phyloP scores from a whole-genome alignment of 306 rosid genomes.

The Quercus parvula region DNA sequence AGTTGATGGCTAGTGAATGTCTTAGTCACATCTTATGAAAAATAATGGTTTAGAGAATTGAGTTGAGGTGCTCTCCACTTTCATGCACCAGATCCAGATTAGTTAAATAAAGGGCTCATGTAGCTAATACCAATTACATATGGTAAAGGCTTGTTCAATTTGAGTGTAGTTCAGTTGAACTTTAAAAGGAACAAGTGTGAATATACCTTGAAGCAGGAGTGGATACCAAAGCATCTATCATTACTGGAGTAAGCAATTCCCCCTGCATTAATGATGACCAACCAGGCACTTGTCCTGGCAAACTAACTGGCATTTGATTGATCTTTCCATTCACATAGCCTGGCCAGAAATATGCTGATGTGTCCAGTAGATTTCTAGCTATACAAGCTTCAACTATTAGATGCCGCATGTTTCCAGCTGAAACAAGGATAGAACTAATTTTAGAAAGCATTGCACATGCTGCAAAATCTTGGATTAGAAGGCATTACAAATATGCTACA shows the following conservation, averaged over 20 bases:
- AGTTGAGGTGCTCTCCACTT: background rate
- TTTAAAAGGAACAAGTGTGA: background rate
- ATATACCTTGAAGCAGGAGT: conserved; percentile 92
- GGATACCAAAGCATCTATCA: conserved; percentile 72
- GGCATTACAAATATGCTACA: background rate
- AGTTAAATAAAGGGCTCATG: background rate
- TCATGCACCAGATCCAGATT: background rate
- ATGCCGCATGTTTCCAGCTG: conserved; percentile 98
- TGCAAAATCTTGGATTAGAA: background rate
- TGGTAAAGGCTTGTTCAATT: background rate
- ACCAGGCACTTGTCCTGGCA: conserved; percentile 68
- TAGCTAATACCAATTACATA: background rate
- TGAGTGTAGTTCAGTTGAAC: background rate
- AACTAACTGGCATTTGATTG: conserved; percentile 67
- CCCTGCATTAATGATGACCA: conserved; percentile 94
- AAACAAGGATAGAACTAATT: conserved; percentile 15
- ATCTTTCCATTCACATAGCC: conserved; percentile 75
- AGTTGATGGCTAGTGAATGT: background rate
- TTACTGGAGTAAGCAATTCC: conserved; percentile 54
- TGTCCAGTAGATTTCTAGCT: conserved; percentile 80
- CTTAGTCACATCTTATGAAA: background rate
- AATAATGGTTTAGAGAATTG: background rate
- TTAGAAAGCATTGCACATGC: background rate
- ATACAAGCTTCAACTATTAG: conserved; percentile 96
- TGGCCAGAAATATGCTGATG: conserved; percentile 89